Base-by-base conservation (phyloP, 2,329 filamentous ascomycete species). In the Sporothrix mexicana region DNA sequence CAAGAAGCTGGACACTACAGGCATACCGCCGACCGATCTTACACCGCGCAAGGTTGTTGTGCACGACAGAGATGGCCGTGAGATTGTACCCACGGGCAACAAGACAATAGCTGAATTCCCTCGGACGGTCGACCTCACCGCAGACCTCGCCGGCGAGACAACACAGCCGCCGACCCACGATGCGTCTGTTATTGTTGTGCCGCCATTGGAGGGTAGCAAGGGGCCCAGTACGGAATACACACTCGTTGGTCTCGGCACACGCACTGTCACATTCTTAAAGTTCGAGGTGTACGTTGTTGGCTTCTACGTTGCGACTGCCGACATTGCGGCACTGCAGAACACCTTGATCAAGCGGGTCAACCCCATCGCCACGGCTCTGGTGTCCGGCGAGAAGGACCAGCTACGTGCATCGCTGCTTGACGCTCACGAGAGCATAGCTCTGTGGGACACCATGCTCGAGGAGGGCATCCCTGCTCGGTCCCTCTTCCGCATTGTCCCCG, bases 241-340 rank as follows among this genome's bases (percentile, higher is more conserved):
- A 25, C 87, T 98, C 0, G 88, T 98, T 7, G 96, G 96, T 0
- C 84, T 98, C 5, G 96, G 96, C 20, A 91, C 97, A 75, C 89
- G 96, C 72, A 94, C 92, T 0, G 96, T 99, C 45, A 97, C 93
- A 30, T 97, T 98, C 81, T 84, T 98, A 61, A 85, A 89, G 67
- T 94, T 99, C 61, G 91, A 97, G 80, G 96, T 99, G 70, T 99
- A 99, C 83, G 92, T 98, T 20, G 92, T 97, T 0, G 96, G 95
- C 17, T 89, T 97, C 77, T 99, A 99, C 83, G 87, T 98, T 36
- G 93, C 94, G 36, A 95, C 92, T 0, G 85, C 91, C 51, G 94
- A 97, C 78, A 90, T 99, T 73, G 90, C 91, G 3, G 86, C 87
- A n/a, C 85, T 99, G 55, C 95, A 98, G 82, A 86, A 88, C 76